Evolutionary conservation across 305 asterid species (phyloP).

Genomic region (Solanum hybrid): DNA sequence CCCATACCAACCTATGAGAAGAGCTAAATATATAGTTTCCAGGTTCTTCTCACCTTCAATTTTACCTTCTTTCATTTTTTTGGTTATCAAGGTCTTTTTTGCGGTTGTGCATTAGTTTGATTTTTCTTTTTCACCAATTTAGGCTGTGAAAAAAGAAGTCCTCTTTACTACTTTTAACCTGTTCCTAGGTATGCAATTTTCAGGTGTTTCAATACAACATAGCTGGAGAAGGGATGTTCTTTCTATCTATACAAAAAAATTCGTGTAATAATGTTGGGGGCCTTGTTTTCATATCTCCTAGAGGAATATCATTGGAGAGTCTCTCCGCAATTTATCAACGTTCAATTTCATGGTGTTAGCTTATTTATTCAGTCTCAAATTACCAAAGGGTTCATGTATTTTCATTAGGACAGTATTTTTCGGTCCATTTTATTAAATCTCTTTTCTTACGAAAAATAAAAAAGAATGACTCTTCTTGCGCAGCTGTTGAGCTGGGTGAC

Average conservation of each 20-base stretch:
- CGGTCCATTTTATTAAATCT: not conserved
- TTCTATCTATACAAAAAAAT: not conserved
- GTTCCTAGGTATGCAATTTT: not conserved
- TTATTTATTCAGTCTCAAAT: not conserved
- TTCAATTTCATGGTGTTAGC: not conserved
- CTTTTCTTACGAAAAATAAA: not conserved
- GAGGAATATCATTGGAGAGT: not conserved
- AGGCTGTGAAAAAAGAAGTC: not conserved
- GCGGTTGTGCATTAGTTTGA: not conserved
- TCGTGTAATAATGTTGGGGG: not conserved
- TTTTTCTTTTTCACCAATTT: not conserved
- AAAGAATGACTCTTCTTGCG: not conserved
- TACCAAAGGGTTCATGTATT: not conserved
- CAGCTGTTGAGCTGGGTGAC: not conserved
- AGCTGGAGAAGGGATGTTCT: not conserved
- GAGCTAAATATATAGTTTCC: not conserved
- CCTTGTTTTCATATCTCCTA: not conserved
- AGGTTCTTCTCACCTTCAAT: not conserved
- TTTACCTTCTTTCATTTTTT: not conserved
- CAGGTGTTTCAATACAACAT: not conserved
- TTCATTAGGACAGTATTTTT: not conserved
- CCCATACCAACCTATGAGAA: constrained; percentile 55
- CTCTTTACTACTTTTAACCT: not conserved
- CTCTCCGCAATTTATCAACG: not conserved
- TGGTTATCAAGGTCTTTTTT: not conserved